Conservation (phyloP, 441 rosid genomes). For the Adansonia madagascariensis region DNA sequence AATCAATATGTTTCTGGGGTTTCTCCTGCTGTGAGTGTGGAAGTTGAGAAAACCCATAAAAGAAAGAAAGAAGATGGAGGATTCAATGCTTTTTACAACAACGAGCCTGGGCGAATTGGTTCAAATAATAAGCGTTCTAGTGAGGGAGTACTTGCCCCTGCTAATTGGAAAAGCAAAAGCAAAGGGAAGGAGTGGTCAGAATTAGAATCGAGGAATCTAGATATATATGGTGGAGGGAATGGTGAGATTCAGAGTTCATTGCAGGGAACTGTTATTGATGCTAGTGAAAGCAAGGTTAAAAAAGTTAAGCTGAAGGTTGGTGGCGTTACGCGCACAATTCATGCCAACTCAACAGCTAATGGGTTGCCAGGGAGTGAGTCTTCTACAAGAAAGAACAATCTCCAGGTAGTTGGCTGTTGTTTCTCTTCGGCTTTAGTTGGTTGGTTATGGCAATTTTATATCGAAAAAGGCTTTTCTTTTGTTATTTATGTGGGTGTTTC, state of each 20-base stretch:
- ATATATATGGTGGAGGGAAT: conserved; percentile 39
- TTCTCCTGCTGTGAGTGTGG: conserved; percentile 45
- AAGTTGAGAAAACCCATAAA: conserved; percentile 29
- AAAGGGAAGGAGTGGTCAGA: conserved; percentile 32
- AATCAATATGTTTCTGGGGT: conserved; percentile 60
- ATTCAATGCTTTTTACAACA: conserved; percentile 40
- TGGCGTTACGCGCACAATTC: conserved; percentile 59
- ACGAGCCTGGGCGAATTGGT: conserved; percentile 39
- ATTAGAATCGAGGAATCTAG: conserved; percentile 30
- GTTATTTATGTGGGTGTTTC: neutral
- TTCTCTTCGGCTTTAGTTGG: conserved; percentile 25
- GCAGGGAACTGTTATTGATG: conserved; percentile 43
- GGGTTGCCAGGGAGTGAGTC: conserved; percentile 51
- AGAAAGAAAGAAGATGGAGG: conserved; percentile 46
- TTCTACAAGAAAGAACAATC: conserved; percentile 47
- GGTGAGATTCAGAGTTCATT: conserved; percentile 51
- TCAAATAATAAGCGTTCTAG: conserved; percentile 49
- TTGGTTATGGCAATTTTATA: neutral
- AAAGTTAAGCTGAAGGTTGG: conserved; percentile 74
- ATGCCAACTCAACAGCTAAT: conserved; percentile 49
- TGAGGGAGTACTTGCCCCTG: conserved; percentile 85
- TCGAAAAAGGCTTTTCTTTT: neutral
- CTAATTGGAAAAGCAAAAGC: conserved; percentile 56
- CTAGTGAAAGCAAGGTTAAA: conserved; percentile 57
- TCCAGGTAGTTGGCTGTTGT: conserved; percentile 47